Percentiles rank a stretch among this genome's conserved stretches.
These are phyloP conservation scores for Xylaria sp. DNA, from an alignment of 495 filamentous ascomycete genomes.

Conservation along the genomic window DNA sequence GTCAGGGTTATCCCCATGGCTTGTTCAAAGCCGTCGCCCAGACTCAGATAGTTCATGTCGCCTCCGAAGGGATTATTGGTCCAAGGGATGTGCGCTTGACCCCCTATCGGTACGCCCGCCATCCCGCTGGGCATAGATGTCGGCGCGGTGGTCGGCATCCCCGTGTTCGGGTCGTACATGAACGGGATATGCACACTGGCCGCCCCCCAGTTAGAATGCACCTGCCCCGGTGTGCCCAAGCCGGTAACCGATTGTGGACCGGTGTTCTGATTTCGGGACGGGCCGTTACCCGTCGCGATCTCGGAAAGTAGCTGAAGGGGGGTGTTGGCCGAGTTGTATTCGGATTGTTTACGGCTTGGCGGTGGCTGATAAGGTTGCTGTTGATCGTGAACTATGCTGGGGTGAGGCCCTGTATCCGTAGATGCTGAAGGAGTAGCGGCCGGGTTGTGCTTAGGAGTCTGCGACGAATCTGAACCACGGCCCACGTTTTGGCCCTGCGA, in stretches of 20 bases:
- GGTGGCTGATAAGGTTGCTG: conserved; percentile 35
- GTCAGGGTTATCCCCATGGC: conserved; percentile 60
- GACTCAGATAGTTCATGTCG: conserved; percentile 47
- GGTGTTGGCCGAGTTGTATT: conserved; percentile 51
- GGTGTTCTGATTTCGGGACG: conserved; percentile 31
- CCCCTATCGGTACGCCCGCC: neutral
- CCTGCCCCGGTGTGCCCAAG: conserved; percentile 10
- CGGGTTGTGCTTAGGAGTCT: conserved; percentile 12
- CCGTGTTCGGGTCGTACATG: conserved; percentile 35
- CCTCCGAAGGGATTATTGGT: conserved; percentile 37
- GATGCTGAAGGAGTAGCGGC: conserved; percentile 4
- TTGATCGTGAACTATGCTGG: conserved; percentile 19
- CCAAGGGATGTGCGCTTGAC: conserved; percentile 40
- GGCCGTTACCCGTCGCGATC: conserved; percentile 66
- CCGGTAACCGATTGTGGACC: conserved; percentile 21
- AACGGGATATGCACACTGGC: conserved; percentile 36
- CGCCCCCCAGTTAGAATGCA: conserved; percentile 19
- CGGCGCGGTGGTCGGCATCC: neutral
- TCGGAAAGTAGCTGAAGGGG: conserved; percentile 72
- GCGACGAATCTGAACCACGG: conserved; percentile 11
- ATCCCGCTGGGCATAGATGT: conserved; percentile 1
- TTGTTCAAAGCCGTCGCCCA: conserved; percentile 56
- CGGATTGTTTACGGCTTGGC: conserved; percentile 36
- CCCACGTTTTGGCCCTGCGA: conserved; percentile 16
- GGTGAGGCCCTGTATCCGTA: conserved; percentile 16